Percentiles rank a stretch among this genome's conserved stretches.
Conservation (phyloP, 352 stramenopile species). For the Salisapilia sapeloensis region DNA sequence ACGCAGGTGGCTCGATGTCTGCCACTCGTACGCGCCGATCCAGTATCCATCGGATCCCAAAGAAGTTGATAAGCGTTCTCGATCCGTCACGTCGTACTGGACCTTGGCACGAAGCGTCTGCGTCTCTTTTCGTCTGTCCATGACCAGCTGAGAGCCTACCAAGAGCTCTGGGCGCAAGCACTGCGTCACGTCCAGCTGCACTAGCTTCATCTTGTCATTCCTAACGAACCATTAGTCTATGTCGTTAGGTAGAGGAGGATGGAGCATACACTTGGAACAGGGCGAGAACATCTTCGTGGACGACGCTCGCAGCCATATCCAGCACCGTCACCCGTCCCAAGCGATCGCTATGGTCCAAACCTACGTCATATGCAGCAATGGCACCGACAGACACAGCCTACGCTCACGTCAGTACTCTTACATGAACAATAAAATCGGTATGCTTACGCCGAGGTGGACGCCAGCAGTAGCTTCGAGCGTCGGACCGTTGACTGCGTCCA, state of each 20-base stretch:
- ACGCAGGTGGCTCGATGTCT: conserved; percentile 50
- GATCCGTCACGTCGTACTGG: conserved; percentile 24
- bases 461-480: conserved; percentile 45
- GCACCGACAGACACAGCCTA: conserved; percentile 22
- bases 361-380: conserved; percentile 59
- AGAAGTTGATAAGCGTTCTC: conserved; percentile 32
- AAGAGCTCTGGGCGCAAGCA: conserved; percentile 28
- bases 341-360: conserved; percentile 57
- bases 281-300: conserved; percentile 37
- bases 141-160: conserved; percentile 42
- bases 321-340: conserved; percentile 45
- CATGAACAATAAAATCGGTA: conserved; percentile 1
- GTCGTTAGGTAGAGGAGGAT: not conserved
- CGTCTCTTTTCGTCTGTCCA: conserved; percentile 52
- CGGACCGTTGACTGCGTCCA: conserved; percentile 64
- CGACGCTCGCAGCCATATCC: conserved; percentile 37
- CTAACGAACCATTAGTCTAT: conserved; percentile 6
- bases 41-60: conserved; percentile 59
- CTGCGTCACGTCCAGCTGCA: conserved; percentile 47
- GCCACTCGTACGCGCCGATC: conserved; percentile 64
- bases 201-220: conserved; percentile 41
- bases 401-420: not conserved
- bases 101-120: conserved; percentile 35
- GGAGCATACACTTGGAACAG: conserved; percentile 56
- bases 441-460: conserved; percentile 16